Evolutionary conservation across 2,329 filamentous ascomycete genomes (phyloP).

Genomic region (Cercospora beticola): DNA sequence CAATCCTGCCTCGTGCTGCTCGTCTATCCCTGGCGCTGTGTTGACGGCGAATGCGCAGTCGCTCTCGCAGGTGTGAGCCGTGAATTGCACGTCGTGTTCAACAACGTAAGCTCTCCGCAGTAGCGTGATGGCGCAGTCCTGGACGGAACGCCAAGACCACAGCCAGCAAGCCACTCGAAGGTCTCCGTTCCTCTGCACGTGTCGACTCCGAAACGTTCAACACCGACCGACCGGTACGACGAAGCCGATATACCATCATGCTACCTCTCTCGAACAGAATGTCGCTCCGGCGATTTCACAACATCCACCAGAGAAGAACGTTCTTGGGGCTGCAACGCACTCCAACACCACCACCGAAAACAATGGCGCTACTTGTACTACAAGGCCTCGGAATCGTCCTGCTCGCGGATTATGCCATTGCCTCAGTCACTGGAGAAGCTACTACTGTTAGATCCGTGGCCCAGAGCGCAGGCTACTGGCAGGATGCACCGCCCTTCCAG

Average conservation of each 20-base stretch:
- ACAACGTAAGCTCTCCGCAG: slow-evolving; percentile 4
- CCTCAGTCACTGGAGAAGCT: slow-evolving; percentile 23
- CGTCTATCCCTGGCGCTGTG: background rate
- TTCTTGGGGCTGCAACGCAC: slow-evolving; percentile 36
- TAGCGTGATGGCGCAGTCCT: slow-evolving; percentile 5
- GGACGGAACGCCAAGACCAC: background rate
- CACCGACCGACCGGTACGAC: background rate
- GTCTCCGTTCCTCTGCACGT: slow-evolving; percentile 1
- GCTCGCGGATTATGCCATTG: slow-evolving; percentile 32
- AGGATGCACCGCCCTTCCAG: slow-evolving; percentile 27
- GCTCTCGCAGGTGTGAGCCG: background rate
- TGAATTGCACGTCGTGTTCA: slow-evolving; percentile 1
- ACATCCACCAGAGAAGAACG: slow-evolving; percentile 27
- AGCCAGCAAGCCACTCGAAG: background rate
- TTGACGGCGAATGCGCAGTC: background rate
- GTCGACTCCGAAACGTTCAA: slow-evolving; percentile 1
- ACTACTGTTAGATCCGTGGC: slow-evolving; percentile 31
- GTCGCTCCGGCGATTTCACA: background rate
- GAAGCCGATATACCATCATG: slow-evolving; percentile 2
- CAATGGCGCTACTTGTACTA: slow-evolving; percentile 37
- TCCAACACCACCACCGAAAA: slow-evolving; percentile 32
- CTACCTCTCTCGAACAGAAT: background rate
- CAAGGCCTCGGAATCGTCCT: slow-evolving; percentile 39
- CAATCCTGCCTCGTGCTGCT: background rate
- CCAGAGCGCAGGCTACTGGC: slow-evolving; percentile 35